Percentiles rank a stretch among this genome's conserved stretches.
Conservation (phyloP, 257 asterid genomes). For the Ophiorrhiza pumila region DNA sequence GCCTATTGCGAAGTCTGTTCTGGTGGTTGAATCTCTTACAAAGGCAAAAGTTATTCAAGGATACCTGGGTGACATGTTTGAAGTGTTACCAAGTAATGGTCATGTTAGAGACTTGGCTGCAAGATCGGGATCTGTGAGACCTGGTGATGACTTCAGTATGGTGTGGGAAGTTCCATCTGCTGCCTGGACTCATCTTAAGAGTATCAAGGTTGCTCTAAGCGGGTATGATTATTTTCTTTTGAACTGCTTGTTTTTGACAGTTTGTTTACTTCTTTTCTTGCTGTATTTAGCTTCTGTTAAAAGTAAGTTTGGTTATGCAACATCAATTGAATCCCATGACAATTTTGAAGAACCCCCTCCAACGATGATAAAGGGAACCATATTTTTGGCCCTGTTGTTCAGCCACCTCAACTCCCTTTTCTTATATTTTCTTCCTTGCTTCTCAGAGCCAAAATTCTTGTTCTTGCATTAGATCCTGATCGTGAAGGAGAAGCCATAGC, state of each 20-base stretch:
- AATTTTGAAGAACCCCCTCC: background rate
- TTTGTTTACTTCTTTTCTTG: background rate
- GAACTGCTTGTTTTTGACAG: background rate
- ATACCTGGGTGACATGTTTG: conserved; percentile 91
- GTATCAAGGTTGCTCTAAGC: conserved; percentile 79
- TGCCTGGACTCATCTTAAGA: conserved; percentile 95
- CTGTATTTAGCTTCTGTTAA: no score
- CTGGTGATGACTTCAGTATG: conserved; percentile 95
- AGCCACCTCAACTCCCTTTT: conserved; percentile 4
- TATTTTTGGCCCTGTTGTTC: background rate
- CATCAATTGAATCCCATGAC: conserved; percentile 4
- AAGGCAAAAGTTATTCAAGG: conserved; percentile 94
- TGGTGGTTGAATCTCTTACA: conserved; percentile 83
- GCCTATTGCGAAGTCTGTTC: conserved; percentile 61
- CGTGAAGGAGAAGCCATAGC: conserved; percentile 99
- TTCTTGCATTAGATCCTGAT: conserved; percentile 98
- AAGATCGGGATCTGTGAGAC: conserved; percentile 94
- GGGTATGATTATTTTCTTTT: conserved; percentile 54
- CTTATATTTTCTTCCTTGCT: conserved; percentile 36
- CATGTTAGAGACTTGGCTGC: conserved; percentile 98
- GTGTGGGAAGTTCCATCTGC: conserved; percentile 97
- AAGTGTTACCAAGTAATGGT: conserved; percentile 91
- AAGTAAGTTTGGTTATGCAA: background rate
- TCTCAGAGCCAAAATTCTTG: conserved; percentile 77
- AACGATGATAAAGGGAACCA: background rate